phyloP scores from a whole-genome alignment of 768 basidiomycete genomes.

The Calocera viscosa region DNA sequence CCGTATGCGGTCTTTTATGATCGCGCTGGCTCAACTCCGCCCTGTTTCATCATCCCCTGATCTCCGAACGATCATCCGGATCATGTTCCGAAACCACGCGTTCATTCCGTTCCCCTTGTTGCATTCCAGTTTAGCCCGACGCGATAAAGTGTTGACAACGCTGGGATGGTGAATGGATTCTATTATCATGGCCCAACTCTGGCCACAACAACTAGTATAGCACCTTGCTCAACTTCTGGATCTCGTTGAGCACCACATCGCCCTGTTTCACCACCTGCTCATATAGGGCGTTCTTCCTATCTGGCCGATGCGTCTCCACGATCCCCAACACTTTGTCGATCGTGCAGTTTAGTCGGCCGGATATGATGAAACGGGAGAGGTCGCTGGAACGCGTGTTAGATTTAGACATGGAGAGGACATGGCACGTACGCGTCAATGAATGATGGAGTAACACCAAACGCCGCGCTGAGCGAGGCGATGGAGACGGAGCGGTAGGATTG shows the following conservation, averaged over 20 bases:
- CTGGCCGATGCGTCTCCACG: conserved; percentile 76
- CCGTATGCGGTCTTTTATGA: no score
- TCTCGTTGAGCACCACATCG: conserved; percentile 73
- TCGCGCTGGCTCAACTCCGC: no score
- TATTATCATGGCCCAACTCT: neutral
- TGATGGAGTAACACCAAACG: conserved; percentile 79
- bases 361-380: conserved; percentile 81
- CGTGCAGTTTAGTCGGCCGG: conserved; percentile 67
- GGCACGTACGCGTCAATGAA: conserved; percentile 71
- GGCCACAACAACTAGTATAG: conserved; percentile 33
- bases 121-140: no score
- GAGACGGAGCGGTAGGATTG: conserved; percentile 85
- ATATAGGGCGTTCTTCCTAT: conserved; percentile 73
- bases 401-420: neutral
- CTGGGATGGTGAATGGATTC: neutral
- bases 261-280: conserved; percentile 90
- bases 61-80: no score
- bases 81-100: no score
- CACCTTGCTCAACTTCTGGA: conserved; percentile 86
- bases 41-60: no score
- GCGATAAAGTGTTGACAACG: no score
- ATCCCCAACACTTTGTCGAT: conserved; percentile 94
- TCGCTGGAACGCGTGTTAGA: conserved; percentile 41
- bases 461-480: conserved; percentile 65
- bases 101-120: no score